phyloP scores from a whole-genome alignment of 1,284 basidiomycete genomes.

The Ustilago hordei region DNA sequence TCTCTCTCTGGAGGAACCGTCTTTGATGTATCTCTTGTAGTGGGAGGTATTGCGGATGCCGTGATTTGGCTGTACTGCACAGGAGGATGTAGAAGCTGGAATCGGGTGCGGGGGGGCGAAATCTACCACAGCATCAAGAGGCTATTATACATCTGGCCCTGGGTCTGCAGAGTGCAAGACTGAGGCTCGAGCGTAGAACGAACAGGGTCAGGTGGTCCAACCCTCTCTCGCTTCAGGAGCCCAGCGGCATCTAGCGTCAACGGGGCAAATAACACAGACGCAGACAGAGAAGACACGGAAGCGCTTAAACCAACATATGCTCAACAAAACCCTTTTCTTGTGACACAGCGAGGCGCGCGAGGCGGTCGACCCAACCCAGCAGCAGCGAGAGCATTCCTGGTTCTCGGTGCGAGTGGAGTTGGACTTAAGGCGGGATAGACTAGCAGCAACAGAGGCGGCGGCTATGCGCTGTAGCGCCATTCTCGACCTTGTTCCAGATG shows the following conservation, averaged over 20 bases:
- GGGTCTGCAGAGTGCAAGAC: not conserved
- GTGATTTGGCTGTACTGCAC: not conserved
- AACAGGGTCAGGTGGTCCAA: constrained; percentile 7
- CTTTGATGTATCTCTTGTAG: not conserved
- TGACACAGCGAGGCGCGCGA: not conserved
- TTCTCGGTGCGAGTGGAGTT: not conserved
- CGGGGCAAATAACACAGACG: not conserved
- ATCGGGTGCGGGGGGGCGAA: not conserved
- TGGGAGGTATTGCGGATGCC: not conserved
- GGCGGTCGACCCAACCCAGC: not conserved
- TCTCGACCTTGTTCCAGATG: not conserved
- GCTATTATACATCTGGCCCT: not conserved
- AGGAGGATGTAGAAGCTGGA: not conserved
- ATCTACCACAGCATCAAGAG: not conserved
- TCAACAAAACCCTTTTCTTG: not conserved
- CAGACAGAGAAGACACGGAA: not conserved
- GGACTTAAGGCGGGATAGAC: not conserved
- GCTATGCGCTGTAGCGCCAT: not conserved
- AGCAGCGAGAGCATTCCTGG: not conserved
- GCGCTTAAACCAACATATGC: not conserved
- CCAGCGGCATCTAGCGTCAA: constrained; percentile 3
- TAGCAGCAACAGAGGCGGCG: not conserved
- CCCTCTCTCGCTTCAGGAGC: not conserved
- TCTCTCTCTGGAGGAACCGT: not conserved
- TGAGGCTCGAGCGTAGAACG: not conserved